These are phyloP conservation scores for Juglanconis oblonga DNA, from an alignment of 2,329 filamentous ascomycete species.

Conservation along the genomic window DNA sequence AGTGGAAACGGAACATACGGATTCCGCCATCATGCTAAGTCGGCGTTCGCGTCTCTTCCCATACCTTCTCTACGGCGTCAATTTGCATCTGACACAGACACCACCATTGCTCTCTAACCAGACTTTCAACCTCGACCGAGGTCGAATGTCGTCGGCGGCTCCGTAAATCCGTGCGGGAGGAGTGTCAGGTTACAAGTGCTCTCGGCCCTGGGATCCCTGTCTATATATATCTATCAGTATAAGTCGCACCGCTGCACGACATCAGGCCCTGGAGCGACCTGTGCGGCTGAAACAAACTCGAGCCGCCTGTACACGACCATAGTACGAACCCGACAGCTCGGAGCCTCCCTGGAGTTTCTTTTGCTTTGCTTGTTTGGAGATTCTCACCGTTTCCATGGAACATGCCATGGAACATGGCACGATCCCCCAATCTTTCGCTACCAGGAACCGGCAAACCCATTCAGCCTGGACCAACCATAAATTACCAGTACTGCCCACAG, in stretches of 20 bases:
- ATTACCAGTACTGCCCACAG: background rate
- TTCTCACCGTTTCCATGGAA: background rate
- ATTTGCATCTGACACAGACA: too few relatives aligned
- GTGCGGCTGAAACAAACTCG: slow-evolving; percentile 8
- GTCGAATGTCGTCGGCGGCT: background rate
- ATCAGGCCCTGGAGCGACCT: background rate
- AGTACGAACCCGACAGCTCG: background rate
- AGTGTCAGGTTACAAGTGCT: background rate
- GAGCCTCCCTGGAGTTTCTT: background rate
- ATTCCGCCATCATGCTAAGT: too few relatives aligned
- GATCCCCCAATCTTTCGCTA: background rate
- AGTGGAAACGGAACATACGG: too few relatives aligned
- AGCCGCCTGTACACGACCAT: background rate
- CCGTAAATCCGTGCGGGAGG: background rate
- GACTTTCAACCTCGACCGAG: too few relatives aligned
- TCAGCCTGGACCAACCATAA: background rate
- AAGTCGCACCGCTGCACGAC: background rate
- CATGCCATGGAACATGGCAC: background rate
- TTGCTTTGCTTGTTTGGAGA: background rate
- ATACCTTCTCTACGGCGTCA: too few relatives aligned
- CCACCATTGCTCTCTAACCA: too few relatives aligned
- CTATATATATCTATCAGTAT: background rate
- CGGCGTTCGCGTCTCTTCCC: too few relatives aligned
- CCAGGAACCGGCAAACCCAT: background rate
- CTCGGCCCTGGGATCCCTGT: background rate